Evolutionary conservation across 2,329 filamentous ascomycete species (phyloP), one percentile per base, ranked within the genome.

Genomic region (Alternaria arborescens): DNA sequence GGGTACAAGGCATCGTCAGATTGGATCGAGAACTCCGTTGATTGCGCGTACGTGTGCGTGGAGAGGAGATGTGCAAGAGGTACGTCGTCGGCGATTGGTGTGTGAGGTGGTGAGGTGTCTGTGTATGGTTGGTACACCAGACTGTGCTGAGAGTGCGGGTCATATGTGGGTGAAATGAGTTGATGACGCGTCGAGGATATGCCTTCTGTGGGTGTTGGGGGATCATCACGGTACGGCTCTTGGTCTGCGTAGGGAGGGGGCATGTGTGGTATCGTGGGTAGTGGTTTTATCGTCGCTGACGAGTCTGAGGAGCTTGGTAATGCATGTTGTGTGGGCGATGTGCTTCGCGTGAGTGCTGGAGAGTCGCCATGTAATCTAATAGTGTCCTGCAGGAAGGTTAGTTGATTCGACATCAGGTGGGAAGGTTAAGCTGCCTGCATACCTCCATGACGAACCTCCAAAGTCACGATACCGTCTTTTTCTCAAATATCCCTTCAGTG

Each of bases 61-160:
- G 40, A 60, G 42, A 71, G 52, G 30, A 75, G 63, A 38, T 72
- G 65, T 5, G 68, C 73, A 36, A 76, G 70, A 28, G 72, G 71
- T 11, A 76, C 71, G 55, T 72, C 71, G 44, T 74, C 71, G 36
- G 70, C 64, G 48, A 60, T 57, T 47, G 61, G 43, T 7, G 41
- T 54, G n/a, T 41, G 38, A 8, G 38, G 60, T 16, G 54, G 43
- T 36, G 58, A 42, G 32, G 58, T 42, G 32, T 63, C 58, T 14
- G 52, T 60, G 58, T 62, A 65, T 1, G 57, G 58, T 42, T 50
- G 59, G 41, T 50, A 46, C 14, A 24, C 20, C 28, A 26, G 24
- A 44, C 41, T 34, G 43, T 20, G 18, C 41, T 43, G 47, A 16
- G 44, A 41, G 11, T 50, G 56, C n/a, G 36, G 24, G 14, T 18